Base-by-base conservation (phyloP, 495 filamentous ascomycete species). In the Lepraria neglecta region DNA sequence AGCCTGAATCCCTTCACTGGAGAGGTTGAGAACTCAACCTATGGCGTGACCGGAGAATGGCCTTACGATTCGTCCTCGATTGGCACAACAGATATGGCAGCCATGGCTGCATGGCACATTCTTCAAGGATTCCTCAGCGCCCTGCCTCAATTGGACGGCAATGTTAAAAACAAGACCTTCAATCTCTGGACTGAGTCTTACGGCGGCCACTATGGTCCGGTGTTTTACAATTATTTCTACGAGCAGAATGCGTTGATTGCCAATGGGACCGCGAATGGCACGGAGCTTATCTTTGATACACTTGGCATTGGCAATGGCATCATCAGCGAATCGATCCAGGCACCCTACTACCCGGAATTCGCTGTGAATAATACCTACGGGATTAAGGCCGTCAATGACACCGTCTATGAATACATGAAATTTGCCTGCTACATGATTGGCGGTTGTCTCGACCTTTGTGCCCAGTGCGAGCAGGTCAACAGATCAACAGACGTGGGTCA, bases 351-450 rank as follows among this genome's bases (percentile, higher is more conserved):
- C 65, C 78, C 82, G 3, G 68, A 74, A 38, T 83, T 85, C 71
- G 81, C 82, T 9, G 68, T 78, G 9, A 79, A 82, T 67, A 89
- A 89, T 66, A 81, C 83, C 3, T 89, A 86, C 63, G 82, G 81
- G 5, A 77, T 88, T 48, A 70, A 79, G 60, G 73, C 81, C 3
- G 74, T 85, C 64, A 80, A 76, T 60, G 70, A 78, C 21, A 74
- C 68, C 19, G 67, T 74, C 15, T 77, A 77, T 56, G 62, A 74
- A 27, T 70, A 60, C 28, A 67, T 68, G 46, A 68, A 75, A 35
- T 68, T 78, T 15, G 70, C 68, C 12, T 73, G 60, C 55, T 69
- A 71, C 46, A 70, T 68, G 64, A 55, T 50, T 21, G 48, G 61
- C 11, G 76, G 74, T 17, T 82, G 78, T 58, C 67, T 65, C 15